These are phyloP conservation scores for Umbelopsis isabellina DNA, from an alignment of 192 early-diverging fungal genomes.

Conservation along the genomic window DNA sequence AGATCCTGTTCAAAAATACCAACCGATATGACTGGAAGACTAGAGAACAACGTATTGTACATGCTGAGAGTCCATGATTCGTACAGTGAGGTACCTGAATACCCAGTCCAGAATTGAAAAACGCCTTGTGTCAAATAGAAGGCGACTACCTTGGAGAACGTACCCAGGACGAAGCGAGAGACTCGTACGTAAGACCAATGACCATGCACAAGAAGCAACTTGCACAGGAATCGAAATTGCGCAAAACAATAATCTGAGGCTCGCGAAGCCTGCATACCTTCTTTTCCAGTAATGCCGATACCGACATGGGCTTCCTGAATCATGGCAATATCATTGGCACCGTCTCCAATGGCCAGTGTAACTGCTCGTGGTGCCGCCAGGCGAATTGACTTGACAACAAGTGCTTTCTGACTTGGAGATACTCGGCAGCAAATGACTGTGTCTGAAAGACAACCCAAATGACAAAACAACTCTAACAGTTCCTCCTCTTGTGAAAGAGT, in stretches of 20 bases:
- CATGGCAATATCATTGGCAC: conserved; percentile 97
- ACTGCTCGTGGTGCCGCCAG: conserved; percentile 48
- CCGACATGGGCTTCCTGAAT: conserved; percentile 93
- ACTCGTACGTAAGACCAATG: conserved; percentile 85
- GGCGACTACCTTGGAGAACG: conserved; percentile 86
- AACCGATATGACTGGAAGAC: conserved; percentile 75
- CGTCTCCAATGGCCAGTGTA: conserved; percentile 89
- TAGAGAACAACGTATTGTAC: conserved; percentile 85
- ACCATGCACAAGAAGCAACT: conserved; percentile 87
- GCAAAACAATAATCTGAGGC: conserved; percentile 89
- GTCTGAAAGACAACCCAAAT: conserved; percentile 72
- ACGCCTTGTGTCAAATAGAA: conserved; percentile 77
- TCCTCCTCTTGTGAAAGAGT: conserved; percentile 52
- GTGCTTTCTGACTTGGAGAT: conserved; percentile 87
- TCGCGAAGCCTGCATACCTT: conserved; percentile 85
- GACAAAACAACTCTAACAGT: conserved; percentile 67
- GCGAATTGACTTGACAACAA: conserved; percentile 77
- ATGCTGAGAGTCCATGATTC: conserved; percentile 82
- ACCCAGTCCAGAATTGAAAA: conserved; percentile 79
- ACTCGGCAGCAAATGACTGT: conserved; percentile 92
- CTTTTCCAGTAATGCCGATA: conserved; percentile 88
- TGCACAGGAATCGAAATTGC: conserved; percentile 84
- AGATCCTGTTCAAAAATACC: conserved; percentile 88
- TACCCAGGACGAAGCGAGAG: conserved; percentile 78
- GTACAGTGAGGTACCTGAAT: conserved; percentile 72